Evolutionary conservation across 768 basidiomycete genomes (phyloP), one percentile per base, ranked within the genome.

Genomic region (Leccinum incarnatum): DNA sequence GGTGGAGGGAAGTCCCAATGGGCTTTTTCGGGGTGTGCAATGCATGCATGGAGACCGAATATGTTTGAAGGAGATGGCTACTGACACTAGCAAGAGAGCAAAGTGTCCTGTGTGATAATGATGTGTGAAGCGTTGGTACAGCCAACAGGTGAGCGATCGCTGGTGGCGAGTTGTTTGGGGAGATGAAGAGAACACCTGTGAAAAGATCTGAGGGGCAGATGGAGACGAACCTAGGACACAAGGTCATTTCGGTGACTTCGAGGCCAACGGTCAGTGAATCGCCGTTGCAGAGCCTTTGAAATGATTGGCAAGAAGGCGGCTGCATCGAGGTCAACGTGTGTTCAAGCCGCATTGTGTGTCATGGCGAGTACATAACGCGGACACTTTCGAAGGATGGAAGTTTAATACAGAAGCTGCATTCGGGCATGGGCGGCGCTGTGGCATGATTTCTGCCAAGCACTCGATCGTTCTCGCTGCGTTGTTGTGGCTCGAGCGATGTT

Each of bases 61-160:
- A 29, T 29, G 27, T 29, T 2, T 29, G 27, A 29, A 29, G 27
- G 27, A 29, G 27, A 29, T 29, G 2, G 27, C 27, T 29, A 29
- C 8, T 29, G 27, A 29, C 27, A 29, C 27, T 8, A 29, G 27
- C 27, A 64, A 45, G 62, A 27, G 12, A 60, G 9, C 14, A 61
- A 27, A 1, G 45, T 4, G 1, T 70, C 57, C 34, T 70, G 70
- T n/a, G 64, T 65, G 8, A 11, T 29, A 8, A 70, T 60, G 30
- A 69, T 21, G 40, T 69, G 62, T 1, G 63, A 61, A 2, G 66
- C 56, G 36, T 62, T 58, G 3, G 69, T 72, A 42, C 55, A 3
- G 66, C 55, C 59, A 81, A 69, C 21, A 84, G 71, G 60, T 81
- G 76, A 1, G 79, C 79, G 25, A 79, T 74, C 6, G 80, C 81